Evolutionary conservation across 345 rosid genomes (phyloP).

Genomic region (Citrus sinensis): DNA sequence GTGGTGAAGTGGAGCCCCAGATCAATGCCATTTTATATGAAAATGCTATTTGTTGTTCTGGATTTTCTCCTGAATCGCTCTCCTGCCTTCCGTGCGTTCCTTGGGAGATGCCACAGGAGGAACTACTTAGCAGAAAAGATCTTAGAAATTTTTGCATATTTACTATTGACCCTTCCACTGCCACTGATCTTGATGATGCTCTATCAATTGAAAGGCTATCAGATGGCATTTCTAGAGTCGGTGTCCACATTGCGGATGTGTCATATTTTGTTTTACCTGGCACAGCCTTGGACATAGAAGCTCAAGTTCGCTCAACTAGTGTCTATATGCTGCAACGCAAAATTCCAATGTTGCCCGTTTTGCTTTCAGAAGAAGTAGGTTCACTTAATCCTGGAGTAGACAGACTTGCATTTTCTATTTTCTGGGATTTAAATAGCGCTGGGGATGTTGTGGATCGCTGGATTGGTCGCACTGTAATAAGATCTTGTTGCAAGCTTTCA

Average conservation of each 20-base stretch:
- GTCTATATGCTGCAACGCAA: conserved; percentile 63
- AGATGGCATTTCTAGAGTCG: conserved; percentile 58
- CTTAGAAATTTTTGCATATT: conserved; percentile 68
- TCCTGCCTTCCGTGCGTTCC: conserved; percentile 61
- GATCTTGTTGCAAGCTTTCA: conserved; percentile 89
- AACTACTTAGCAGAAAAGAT: conserved; percentile 55
- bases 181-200: conserved; percentile 92
- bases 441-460: conserved; percentile 69
- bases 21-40: conserved; percentile 67
- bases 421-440: conserved; percentile 61
- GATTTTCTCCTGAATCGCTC: conserved; percentile 54
- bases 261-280: conserved; percentile 83
- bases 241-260: conserved; percentile 90
- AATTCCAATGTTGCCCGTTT: conserved; percentile 78
- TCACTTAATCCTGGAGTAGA: conserved; percentile 87
- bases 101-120: conserved; percentile 76
- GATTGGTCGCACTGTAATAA: conserved; percentile 74
- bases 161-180: conserved; percentile 73
- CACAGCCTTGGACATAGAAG: conserved; percentile 72
- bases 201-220: conserved; percentile 66
- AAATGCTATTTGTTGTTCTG: conserved; percentile 59
- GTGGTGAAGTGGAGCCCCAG: conserved; percentile 62
- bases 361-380: conserved; percentile 64
- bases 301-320: conserved; percentile 74
- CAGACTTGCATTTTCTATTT: conserved; percentile 77